A percentile compares a stretch with the other conserved stretches of the same genome.
Conservation (phyloP, 106 monocot species). For the Phalaenopsis aphrodite region DNA sequence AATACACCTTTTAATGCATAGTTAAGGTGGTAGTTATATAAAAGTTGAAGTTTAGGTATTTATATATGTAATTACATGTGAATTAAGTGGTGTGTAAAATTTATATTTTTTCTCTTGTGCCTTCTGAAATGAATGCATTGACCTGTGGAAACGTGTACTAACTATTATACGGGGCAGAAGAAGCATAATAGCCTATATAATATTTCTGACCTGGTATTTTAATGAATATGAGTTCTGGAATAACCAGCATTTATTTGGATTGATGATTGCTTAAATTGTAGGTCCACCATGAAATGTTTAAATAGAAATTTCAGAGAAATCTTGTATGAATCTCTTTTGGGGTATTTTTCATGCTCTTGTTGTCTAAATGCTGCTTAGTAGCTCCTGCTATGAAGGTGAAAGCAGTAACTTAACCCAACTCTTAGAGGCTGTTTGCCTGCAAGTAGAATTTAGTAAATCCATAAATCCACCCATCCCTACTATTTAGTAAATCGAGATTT, state of each 20-base stretch:
- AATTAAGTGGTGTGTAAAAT: too few relatives aligned
- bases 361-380: not conserved
- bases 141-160: not conserved
- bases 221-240: not conserved
- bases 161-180: not conserved
- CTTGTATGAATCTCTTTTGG: not conserved
- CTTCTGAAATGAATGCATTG: not conserved
- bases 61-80: too few relatives aligned
- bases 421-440: too few relatives aligned
- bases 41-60: too few relatives aligned
- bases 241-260: not conserved
- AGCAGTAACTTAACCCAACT: not conserved
- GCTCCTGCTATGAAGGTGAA: not conserved
- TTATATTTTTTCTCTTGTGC: too few relatives aligned
- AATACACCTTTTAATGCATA: too few relatives aligned
- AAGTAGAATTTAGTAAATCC: too few relatives aligned
- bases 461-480: too few relatives aligned
- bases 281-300: not conserved
- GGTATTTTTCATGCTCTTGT: not conserved
- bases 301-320: not conserved
- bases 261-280: not conserved
- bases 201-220: not conserved
- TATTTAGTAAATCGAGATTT: too few relatives aligned
- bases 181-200: not conserved
- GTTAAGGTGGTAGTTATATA: too few relatives aligned